Evolutionary conservation across 176 grass and related monocot species (phyloP), one percentile per base, ranked within the genome.

Genomic region (Lolium rigidum): DNA sequence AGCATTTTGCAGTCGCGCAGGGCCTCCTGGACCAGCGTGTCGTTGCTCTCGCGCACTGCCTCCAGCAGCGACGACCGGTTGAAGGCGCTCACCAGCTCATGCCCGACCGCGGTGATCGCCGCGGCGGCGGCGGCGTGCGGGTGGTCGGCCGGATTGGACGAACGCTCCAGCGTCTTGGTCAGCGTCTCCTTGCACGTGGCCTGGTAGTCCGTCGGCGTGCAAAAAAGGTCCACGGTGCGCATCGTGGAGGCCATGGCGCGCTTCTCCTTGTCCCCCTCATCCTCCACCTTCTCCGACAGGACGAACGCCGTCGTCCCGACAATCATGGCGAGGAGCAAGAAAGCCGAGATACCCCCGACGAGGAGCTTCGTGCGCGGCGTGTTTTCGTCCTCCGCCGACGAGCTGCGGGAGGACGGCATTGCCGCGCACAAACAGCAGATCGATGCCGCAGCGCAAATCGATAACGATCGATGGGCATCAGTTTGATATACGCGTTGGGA

Each of bases 151-250:
- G 81, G 66, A 79, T 61, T 77, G 4, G 77, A 0, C 2, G 77
- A 73, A 2, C 4, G 31, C 13, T 46, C 77, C 87, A 89, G 90
- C 59, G 61, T 82, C 41, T 77, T 21, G 26, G 82, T 82, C 77
- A 98, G 77, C 52, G 89, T 98, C 18, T 86, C 86, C 72, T 71
- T 57, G 84, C 96, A 98, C 21, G 88, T 83, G 4, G 44, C 81
- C 7, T 52, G 78, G 93, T 89, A 98, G 86, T 98, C 96, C 0
- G 96, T 91, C 15, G 93, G 83, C 37, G 92, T 38, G 86, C 96
- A 98, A 59, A 98, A 86, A 50, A 92, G 88, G 74, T 95, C 79
- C 16, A 98, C 93, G 17, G 90, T 91, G 74, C 93, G 94, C 59
- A 47, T 81, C 63, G 86, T 86, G 13, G 92, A 85, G 12, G 17